These are phyloP conservation scores for Sporothrix curviconia DNA, from an alignment of 2,329 filamentous ascomycete species.

Conservation along the genomic window DNA sequence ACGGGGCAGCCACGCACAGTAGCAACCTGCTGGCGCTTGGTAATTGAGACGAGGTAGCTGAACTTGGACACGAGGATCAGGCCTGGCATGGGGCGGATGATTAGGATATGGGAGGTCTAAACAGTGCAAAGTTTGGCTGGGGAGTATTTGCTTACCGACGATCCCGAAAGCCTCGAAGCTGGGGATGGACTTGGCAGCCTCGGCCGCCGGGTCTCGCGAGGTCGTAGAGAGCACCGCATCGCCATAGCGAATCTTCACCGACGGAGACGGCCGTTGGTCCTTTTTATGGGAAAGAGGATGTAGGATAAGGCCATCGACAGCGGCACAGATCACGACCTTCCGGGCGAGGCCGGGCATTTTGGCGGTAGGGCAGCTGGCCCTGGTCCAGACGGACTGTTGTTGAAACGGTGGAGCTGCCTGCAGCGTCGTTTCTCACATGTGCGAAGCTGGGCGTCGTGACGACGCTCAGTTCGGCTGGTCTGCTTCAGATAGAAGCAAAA, in stretches of 20 bases:
- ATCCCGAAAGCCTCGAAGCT: conserved; percentile 56
- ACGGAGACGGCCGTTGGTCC: conserved; percentile 45
- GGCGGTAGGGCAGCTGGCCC: background rate
- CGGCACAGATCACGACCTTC: conserved; percentile 73
- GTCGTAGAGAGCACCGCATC: conserved; percentile 43
- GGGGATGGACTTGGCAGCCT: conserved; percentile 36
- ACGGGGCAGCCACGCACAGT: conserved; percentile 75
- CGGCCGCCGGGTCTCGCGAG: conserved; percentile 39
- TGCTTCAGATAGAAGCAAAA: background rate
- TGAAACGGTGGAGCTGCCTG: conserved; percentile 4
- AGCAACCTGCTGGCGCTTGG: conserved; percentile 78
- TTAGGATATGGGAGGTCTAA: background rate
- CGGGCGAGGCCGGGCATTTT: conserved; percentile 70
- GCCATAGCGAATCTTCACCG: conserved; percentile 65
- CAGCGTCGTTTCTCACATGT: background rate
- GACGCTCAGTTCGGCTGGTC: background rate
- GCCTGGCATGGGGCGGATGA: conserved; percentile 45
- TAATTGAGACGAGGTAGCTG: conserved; percentile 82
- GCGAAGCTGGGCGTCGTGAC: background rate
- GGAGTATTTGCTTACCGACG: conserved; percentile 37
- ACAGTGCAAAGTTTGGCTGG: no score
- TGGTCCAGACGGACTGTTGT: conserved; percentile 4
- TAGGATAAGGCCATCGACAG: conserved; percentile 75
- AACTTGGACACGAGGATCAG: conserved; percentile 74
- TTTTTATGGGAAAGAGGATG: conserved; percentile 62